Evolutionary conservation across 2,329 filamentous ascomycete genomes (phyloP), one percentile per base, ranked within the genome.

Genomic region (Sarocladium brachiariae): DNA sequence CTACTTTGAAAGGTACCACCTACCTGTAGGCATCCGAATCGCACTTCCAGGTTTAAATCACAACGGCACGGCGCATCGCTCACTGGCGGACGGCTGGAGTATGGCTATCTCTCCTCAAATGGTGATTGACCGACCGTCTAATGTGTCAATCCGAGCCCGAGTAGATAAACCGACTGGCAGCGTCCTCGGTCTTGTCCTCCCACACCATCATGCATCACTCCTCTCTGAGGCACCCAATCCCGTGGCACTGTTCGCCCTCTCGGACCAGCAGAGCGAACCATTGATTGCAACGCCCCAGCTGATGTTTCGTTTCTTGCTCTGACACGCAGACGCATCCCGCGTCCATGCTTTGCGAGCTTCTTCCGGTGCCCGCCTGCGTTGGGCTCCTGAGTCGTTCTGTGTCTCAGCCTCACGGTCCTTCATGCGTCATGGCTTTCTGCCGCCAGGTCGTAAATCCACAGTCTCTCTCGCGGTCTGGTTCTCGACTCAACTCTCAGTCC

Each of bases 161-260:
- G n/a, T n/a, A n/a, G n/a, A n/a, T n/a, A n/a, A n/a, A n/a, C n/a
- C n/a, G n/a, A n/a, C n/a, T n/a, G n/a, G n/a, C n/a, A n/a, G n/a
- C n/a, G n/a, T n/a, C 33, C 27, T 25, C 19, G 7, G 27, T 25
- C 18, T 47, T 33, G 43, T 33, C 25, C 27, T 47, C 27, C 39
- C 43, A 47, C 43, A 47, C 43, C 43, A 47, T n/a, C 43, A 31
- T 43, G 21, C 39, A 25, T 10, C 5, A 43, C 23, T 13, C 16
- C 23, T 27, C 11, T 23, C 13, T 47, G 43, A 47, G 43, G 43
- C 43, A 18, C 43, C 43, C 43, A 47, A 47, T 47, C 43, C 39
- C 25, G 27, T 9, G n/a, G 8, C 43, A 19, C 4, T 21, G 24
- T 25, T 21, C 7, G 19, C 27, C n/a, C 43, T 47, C 27, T 47